These are phyloP conservation scores for Mucor saturninus DNA, from an alignment of 371 early-diverging fungal genomes.

Conservation along the genomic window DNA sequence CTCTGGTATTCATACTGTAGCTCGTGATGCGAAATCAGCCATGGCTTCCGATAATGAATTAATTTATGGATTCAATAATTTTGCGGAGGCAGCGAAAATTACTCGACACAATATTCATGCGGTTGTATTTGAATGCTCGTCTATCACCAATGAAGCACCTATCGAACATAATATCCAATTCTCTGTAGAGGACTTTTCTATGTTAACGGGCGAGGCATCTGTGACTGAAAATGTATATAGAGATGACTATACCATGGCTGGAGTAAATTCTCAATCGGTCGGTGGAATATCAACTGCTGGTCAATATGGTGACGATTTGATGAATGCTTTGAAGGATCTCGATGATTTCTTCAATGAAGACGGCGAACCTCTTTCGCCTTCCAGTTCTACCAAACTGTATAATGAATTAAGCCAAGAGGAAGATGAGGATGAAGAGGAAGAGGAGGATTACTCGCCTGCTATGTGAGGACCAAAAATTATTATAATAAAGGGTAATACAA, in stretches of 20 bases:
- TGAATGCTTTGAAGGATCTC: conserved; percentile 62
- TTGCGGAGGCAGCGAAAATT: conserved; percentile 36
- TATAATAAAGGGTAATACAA: conserved; percentile 2
- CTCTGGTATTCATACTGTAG: conserved; percentile 56
- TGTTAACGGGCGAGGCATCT: conserved; percentile 42
- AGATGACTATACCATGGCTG: conserved; percentile 6
- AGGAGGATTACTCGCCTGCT: background rate
- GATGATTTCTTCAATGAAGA: conserved; percentile 67
- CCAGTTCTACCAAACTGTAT: conserved; percentile 17
- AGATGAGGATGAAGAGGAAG: background rate
- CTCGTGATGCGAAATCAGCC: conserved; percentile 14
- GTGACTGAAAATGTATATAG: conserved; percentile 8
- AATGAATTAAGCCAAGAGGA: conserved; percentile 9
- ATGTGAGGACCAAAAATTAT: background rate
- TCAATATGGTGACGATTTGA: conserved; percentile 53
- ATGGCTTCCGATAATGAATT: conserved; percentile 28
- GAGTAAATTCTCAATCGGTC: background rate
- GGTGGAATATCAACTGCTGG: conserved; percentile 7
- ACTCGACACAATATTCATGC: conserved; percentile 60
- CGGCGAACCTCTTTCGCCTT: conserved; percentile 39
- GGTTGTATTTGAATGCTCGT: conserved; percentile 56
- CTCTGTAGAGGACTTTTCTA: conserved; percentile 53
- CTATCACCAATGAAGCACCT: conserved; percentile 45
- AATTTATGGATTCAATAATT: conserved; percentile 41
- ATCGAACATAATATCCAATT: conserved; percentile 53